Evolutionary conservation across 257 asterid species (phyloP).

Genomic region (Hygrophila difformis): DNA sequence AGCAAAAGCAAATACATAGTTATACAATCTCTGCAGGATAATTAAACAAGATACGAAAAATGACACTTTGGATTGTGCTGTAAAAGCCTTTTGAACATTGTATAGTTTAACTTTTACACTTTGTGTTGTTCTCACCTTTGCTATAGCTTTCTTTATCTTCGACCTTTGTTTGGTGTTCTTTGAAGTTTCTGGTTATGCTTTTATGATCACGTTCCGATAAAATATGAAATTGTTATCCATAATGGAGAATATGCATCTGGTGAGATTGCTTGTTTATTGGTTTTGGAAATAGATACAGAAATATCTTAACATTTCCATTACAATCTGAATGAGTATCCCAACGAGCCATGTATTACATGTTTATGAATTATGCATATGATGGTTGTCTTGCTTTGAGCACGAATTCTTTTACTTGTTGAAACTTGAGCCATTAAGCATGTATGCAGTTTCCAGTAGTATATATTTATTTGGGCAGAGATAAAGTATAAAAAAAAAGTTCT

Average conservation of each 20-base stretch:
- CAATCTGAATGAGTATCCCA: not conserved
- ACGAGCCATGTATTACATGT: not conserved
- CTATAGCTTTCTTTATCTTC: not conserved
- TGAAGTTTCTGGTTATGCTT: slow-evolving; percentile 6
- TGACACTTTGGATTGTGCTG: too few relatives aligned
- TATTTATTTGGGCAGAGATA: not conserved
- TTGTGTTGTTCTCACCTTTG: not conserved
- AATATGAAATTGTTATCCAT: not conserved
- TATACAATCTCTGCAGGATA: slow-evolving; percentile 3
- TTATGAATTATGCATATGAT: not conserved
- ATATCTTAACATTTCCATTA: not conserved
- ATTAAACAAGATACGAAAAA: too few relatives aligned
- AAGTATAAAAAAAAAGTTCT: not conserved
- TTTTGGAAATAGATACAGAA: slow-evolving; percentile 1
- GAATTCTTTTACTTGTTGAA: not conserved
- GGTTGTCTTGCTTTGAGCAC: not conserved
- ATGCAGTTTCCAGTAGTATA: not conserved
- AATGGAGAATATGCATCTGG: slow-evolving; percentile 2
- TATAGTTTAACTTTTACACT: not conserved
- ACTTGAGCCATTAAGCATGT: not conserved
- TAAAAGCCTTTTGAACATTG: not conserved
- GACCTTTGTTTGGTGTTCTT: not conserved
- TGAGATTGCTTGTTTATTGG: not conserved
- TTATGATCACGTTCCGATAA: not conserved
- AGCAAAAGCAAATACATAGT: not conserved